Conservation (phyloP, 805 yeast species). For the Cephaloascus fragrans region DNA sequence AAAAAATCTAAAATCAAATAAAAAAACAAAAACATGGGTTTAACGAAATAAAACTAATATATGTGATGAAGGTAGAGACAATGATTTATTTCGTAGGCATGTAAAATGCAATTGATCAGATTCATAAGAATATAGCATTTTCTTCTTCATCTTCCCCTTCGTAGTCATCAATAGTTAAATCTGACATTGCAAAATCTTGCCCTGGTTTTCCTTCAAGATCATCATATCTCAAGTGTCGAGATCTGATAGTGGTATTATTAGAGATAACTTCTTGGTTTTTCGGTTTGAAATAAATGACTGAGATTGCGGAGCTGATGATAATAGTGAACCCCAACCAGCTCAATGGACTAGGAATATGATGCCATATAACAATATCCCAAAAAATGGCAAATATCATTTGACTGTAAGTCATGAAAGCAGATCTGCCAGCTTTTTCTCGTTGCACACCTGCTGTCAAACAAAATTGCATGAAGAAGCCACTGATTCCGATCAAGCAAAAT, state of each 20-base stretch:
- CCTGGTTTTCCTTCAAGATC: not conserved
- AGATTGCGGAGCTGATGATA: slow-evolving; percentile 55
- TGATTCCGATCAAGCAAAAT: slow-evolving; percentile 51
- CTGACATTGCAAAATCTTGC: not conserved
- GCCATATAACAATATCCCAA: slow-evolving; percentile 67
- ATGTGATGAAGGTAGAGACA: too few relatives aligned
- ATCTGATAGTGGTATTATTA: not conserved
- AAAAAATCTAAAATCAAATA: slow-evolving; percentile 29
- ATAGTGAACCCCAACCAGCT: slow-evolving; percentile 62
- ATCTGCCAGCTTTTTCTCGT: slow-evolving; percentile 67
- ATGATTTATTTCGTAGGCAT: too few relatives aligned
- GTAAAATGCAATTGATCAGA: too few relatives aligned
- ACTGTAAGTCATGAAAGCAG: slow-evolving; percentile 66
- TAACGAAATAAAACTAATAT: too few relatives aligned
- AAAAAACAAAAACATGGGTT: too few relatives aligned
- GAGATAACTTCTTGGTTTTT: slow-evolving; percentile 6
- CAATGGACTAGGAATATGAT: slow-evolving; percentile 60
- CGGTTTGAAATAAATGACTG: slow-evolving; percentile 46
- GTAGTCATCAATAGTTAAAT: not conserved
- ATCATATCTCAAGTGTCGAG: not conserved
- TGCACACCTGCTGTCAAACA: slow-evolving; percentile 76
- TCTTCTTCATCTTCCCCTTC: not conserved
- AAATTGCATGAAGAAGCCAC: slow-evolving; percentile 80
- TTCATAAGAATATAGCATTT: not conserved
- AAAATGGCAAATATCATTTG: slow-evolving; percentile 70